Base-by-base conservation (phyloP, 768 basidiomycete species). In the Hypholoma fasciculare region DNA sequence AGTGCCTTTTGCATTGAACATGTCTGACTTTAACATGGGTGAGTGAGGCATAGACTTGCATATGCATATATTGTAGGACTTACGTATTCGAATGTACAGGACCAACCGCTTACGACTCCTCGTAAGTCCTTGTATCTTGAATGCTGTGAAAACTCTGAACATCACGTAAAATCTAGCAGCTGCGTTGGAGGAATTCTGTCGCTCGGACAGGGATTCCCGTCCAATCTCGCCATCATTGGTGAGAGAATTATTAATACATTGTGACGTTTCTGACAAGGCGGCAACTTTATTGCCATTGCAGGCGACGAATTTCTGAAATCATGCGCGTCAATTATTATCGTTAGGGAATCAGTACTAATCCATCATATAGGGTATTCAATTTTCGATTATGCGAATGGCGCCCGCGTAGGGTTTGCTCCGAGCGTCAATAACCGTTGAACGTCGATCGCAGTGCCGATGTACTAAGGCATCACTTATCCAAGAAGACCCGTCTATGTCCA, bases 271-370 rank as follows among this genome's bases (percentile, higher is more conserved):
- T 54, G 47, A 20, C 7, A 4, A n/a, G 1, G 23, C 20, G 23
- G 7, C 23, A 23, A 23, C n/a, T 42, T 42, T 42, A 42, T 42
- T 14, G 17, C 59, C 13, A 42, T 42, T 14, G 17, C 59, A 81
- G 81, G 84, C 1, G 86, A 81, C 66, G 81, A 78, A 62, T 88
- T 89, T 64, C 66, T 88, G 47, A 89, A 89, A 72, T 86, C 83
- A 9, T 89, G 88, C 85, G 59, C 67, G 83, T 36, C 44, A 36
- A 37, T 54, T 23, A 23, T 52, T 26, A 46, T 27, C 40, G 53
- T n/a, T 30, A 52, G 38, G 37, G 52, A 40, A 40, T 53, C 39
- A 49, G 11, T 26, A 42, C 26, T 52, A 36, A 58, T 34, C 26
- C 37, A 9, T 36, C 34, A 50, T 58, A 27, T 56, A 88, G 85